Evolutionary conservation across 2,329 filamentous ascomycete genomes (phyloP).

Genomic region (Xylariaceae sp.): DNA sequence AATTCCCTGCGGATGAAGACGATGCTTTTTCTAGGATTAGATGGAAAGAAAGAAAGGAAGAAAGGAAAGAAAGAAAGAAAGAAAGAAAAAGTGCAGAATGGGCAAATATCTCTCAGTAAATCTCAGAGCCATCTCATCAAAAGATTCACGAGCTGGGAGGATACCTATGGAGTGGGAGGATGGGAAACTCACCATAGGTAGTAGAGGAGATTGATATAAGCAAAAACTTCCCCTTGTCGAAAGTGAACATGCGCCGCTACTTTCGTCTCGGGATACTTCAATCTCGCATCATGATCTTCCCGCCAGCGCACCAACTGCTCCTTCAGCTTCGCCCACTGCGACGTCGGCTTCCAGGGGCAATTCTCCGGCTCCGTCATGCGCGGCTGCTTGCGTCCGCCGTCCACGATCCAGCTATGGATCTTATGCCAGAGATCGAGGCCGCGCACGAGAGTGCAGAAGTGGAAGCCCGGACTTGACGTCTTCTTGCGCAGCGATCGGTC

Average conservation of each 20-base stretch:
- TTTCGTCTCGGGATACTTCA: conserved; percentile 16
- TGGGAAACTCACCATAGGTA: conserved; percentile 15
- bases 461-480: conserved; percentile 9
- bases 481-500: conserved; percentile 5
- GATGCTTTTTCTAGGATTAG: not conserved
- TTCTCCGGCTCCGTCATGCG: conserved; percentile 15
- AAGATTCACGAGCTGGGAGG: too few relatives aligned
- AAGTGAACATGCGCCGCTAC: conserved; percentile 16
- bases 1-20: conserved; percentile 14
- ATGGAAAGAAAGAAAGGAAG: too few relatives aligned
- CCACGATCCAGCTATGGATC: conserved; percentile 19
- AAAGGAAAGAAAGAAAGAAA: too few relatives aligned
- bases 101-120: too few relatives aligned
- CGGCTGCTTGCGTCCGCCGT: conserved; percentile 15
- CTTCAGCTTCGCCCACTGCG: conserved; percentile 14
- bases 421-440: conserved; percentile 19
- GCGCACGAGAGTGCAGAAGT: conserved; percentile 16
- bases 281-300: conserved; percentile 15
- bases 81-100: too few relatives aligned
- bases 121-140: too few relatives aligned
- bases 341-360: conserved; percentile 16
- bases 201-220: conserved; percentile 18
- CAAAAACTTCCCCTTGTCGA: conserved; percentile 16
- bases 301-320: conserved; percentile 13
- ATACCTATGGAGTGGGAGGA: too few relatives aligned